phyloP scores from a whole-genome alignment of 306 rosid species.

The Lathyrus sativus region DNA sequence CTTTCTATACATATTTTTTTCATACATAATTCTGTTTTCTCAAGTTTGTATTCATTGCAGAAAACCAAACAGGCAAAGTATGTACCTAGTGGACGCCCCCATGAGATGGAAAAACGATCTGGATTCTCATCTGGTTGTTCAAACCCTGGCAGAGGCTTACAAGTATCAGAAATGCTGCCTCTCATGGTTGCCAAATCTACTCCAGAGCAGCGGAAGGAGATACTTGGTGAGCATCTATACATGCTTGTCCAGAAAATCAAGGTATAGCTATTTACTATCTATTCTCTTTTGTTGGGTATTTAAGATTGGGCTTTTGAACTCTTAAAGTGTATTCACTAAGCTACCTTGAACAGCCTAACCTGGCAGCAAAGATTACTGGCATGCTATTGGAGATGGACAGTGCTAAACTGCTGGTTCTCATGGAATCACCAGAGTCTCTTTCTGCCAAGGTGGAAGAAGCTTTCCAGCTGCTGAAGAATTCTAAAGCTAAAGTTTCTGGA shows the following conservation, averaged over 20 bases:
- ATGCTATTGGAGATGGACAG: conserved; percentile 96
- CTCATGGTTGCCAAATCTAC: conserved; percentile 73
- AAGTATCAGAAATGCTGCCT: conserved; percentile 66
- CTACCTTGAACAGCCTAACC: conserved; percentile 61
- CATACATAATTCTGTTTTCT: conserved; percentile 27
- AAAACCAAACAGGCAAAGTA: conserved; percentile 58
- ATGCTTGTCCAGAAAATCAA: conserved; percentile 63
- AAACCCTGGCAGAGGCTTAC: conserved; percentile 52
- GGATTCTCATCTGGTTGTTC: conserved; percentile 55
- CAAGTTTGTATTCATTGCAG: conserved; percentile 41
- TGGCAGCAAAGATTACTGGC: conserved; percentile 80
- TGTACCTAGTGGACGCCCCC: conserved; percentile 53
- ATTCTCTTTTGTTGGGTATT: not conserved
- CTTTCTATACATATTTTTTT: conserved; percentile 8
- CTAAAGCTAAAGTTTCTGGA: conserved; percentile 61
- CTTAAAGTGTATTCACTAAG: not conserved
- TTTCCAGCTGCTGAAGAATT: conserved; percentile 68
- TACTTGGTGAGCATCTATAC: conserved; percentile 77
- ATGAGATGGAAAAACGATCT: conserved; percentile 57
- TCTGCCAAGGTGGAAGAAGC: conserved; percentile 80
- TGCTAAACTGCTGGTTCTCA: conserved; percentile 70
- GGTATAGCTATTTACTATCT: conserved; percentile 44
- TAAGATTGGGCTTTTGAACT: conserved; percentile 21
- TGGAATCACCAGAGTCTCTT: conserved; percentile 80
- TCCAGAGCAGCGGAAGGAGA: conserved; percentile 77